A percentile compares a stretch with the other conserved stretches of the same genome.
These are phyloP conservation scores for Fusarium virguliforme DNA, from an alignment of 2,329 filamentous ascomycete species.

Conservation along the genomic window DNA sequence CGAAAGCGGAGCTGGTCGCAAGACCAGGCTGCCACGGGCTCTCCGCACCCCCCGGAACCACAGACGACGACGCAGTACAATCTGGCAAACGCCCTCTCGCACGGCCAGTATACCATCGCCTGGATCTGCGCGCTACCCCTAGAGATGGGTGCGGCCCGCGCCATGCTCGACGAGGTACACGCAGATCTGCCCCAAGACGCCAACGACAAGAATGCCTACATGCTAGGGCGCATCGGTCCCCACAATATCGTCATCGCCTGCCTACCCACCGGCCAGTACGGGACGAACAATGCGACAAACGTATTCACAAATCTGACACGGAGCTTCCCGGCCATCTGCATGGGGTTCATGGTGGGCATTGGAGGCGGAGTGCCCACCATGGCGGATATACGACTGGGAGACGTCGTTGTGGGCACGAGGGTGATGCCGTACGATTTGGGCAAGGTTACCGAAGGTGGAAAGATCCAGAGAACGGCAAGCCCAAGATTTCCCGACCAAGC, in stretches of 20 bases:
- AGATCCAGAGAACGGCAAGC: constrained; percentile 12
- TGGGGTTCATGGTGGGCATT: constrained; percentile 48
- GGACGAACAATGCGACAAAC: constrained; percentile 43
- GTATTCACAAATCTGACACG: constrained; percentile 43
- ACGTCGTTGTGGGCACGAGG: constrained; percentile 48
- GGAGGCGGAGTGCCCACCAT: constrained; percentile 38
- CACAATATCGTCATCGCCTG: constrained; percentile 53
- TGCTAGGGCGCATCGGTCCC: constrained; percentile 32
- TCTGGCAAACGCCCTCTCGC: neutral
- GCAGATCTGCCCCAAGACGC: neutral
- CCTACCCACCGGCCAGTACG: constrained; percentile 42
- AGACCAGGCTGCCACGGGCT: neutral
- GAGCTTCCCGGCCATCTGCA: constrained; percentile 60
- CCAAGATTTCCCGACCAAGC: neutral
- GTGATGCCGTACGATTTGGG: constrained; percentile 52
- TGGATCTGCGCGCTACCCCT: constrained; percentile 53
- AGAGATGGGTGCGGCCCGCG: constrained; percentile 50
- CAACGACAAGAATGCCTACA: constrained; percentile 49
- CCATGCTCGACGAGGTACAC: constrained; percentile 51
- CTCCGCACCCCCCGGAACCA: neutral
- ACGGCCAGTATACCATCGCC: constrained; percentile 50
- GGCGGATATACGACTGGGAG: constrained; percentile 47
- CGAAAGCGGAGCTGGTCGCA: neutral
- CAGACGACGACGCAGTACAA: neutral
- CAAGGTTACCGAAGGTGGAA: constrained; percentile 27